These are phyloP conservation scores for Colletotrichum ledebouriae DNA, from an alignment of 2,329 filamentous ascomycete species.

Conservation along the genomic window DNA sequence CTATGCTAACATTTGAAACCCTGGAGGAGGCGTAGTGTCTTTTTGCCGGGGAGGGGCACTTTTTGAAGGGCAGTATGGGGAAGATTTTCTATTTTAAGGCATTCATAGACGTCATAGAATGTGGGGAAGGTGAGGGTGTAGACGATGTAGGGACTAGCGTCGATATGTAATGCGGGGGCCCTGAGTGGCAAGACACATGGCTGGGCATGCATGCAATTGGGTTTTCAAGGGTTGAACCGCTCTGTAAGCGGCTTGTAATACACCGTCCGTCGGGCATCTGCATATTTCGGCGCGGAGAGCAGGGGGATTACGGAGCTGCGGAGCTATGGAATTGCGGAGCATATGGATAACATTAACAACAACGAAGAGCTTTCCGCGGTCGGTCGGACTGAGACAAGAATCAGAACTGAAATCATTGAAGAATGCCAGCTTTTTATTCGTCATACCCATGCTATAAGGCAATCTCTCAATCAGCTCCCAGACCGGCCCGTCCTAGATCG, in stretches of 20 bases:
- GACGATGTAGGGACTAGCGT: conserved; percentile 8
- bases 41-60: conserved; percentile 14
- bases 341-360: too few relatives aligned
- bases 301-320: too few relatives aligned
- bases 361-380: too few relatives aligned
- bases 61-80: conserved; percentile 1
- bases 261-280: background rate
- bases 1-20: too few relatives aligned
- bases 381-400: too few relatives aligned
- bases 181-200: background rate
- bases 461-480: conserved; percentile 27
- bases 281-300: too few relatives aligned
- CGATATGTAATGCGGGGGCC: conserved; percentile 6
- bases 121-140: conserved; percentile 23
- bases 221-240: background rate
- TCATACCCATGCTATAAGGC: too few relatives aligned
- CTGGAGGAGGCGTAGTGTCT: too few relatives aligned
- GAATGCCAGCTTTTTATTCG: too few relatives aligned
- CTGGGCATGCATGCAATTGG: conserved; percentile 1
- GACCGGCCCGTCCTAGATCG: conserved; percentile 64
- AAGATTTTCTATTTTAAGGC: background rate
- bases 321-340: too few relatives aligned
- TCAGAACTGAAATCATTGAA: too few relatives aligned
- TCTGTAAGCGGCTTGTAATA: conserved; percentile 4
- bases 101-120: conserved; percentile 23